Percentiles rank a stretch among this genome's conserved stretches.
phyloP scores from a whole-genome alignment of 1,284 basidiomycete species.

The Trametes sp. region DNA sequence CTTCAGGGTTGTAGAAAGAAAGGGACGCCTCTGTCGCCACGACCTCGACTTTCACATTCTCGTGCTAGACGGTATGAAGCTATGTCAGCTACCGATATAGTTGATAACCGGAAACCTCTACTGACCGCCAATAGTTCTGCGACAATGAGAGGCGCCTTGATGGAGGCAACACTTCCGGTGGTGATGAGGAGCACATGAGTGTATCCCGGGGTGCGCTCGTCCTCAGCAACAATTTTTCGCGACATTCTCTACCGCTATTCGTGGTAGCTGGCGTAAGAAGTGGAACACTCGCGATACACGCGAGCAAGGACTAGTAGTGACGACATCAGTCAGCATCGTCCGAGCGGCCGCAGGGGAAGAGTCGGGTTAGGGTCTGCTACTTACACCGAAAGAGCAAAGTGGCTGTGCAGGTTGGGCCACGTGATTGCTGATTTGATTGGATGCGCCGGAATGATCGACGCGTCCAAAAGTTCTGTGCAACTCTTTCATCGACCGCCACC shows the following conservation, averaged over 20 bases:
- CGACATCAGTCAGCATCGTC: constrained; percentile 9
- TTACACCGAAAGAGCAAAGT: constrained; percentile 6
- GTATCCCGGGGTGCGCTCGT: constrained; percentile 45
- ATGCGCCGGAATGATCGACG: constrained; percentile 14
- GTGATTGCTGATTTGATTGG: constrained; percentile 30
- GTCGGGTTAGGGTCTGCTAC: constrained; percentile 25
- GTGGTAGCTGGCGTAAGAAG: no score
- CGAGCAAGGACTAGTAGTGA: no score
- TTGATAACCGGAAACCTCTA: constrained; percentile 26
- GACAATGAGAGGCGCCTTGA: constrained; percentile 93
- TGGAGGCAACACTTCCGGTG: constrained; percentile 93
- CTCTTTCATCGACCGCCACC: constrained; percentile 23
- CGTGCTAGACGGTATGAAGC: constrained; percentile 54
- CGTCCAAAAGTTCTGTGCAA: constrained; percentile 7
- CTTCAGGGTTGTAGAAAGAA: constrained; percentile 74
- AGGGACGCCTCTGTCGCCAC: constrained; percentile 83
- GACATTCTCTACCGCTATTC: constrained; percentile 12
- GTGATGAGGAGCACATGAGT: constrained; percentile 85
- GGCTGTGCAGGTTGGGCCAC: constrained; percentile 27
- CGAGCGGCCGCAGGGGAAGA: background rate
- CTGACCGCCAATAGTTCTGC: constrained; percentile 75
- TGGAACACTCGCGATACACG: no score
- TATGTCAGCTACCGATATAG: background rate
- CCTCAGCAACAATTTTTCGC: constrained; percentile 36
- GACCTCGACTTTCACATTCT: constrained; percentile 82